Percentiles rank a stretch among this genome's conserved stretches.
Conservation (phyloP, 2,329 filamentous ascomycete genomes). For the Claviceps africana region DNA sequence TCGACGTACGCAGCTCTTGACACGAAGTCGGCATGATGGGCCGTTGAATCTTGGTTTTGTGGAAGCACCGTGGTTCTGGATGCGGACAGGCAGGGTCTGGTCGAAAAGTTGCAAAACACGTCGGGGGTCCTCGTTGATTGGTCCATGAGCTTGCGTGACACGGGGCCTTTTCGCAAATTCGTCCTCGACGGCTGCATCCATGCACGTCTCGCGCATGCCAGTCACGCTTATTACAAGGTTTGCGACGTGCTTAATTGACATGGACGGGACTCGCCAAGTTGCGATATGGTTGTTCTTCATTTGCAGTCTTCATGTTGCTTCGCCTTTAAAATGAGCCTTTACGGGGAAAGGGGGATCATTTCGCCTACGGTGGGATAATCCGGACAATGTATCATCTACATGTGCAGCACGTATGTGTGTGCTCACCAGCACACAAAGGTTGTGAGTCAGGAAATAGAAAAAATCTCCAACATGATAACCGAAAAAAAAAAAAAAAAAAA, state of each 20-base stretch:
- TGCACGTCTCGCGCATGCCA: neutral
- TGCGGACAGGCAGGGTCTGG: neutral
- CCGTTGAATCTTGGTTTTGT: neutral
- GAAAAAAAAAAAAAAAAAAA: no score
- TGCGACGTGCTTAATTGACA: neutral
- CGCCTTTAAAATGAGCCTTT: neutral
- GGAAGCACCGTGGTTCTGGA: neutral
- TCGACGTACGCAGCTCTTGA: slow-evolving; percentile 75
- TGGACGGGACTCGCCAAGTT: neutral
- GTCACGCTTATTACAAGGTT: neutral
- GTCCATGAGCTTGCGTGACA: neutral
- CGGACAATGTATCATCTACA: no score
- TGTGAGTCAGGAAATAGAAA: no score
- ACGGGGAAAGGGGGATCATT: neutral
- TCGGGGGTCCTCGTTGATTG: neutral
- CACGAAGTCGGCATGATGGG: slow-evolving; percentile 77
- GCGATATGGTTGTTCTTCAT: neutral
- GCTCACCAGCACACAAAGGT: no score
- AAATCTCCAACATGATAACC: no score
- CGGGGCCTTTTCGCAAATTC: no score
- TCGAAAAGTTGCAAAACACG: neutral
- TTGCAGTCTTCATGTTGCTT: no score
- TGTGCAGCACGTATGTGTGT: no score
- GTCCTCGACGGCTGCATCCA: neutral
- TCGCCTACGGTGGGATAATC: no score